These are phyloP conservation scores for Babesia divergens DNA, from an alignment of 169 alveolate genomes.

Conservation along the genomic window DNA sequence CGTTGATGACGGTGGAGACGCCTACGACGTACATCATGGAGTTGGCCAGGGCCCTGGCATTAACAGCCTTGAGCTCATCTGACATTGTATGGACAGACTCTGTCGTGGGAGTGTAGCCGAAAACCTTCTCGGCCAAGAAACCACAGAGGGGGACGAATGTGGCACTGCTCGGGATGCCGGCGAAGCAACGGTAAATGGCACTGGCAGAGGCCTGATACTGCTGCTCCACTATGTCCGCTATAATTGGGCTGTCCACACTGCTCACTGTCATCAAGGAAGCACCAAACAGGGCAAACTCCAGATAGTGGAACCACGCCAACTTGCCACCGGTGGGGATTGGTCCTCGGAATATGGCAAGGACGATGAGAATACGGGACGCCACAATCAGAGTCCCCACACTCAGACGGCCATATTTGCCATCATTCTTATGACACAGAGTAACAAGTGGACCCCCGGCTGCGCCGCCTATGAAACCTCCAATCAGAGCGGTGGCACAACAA, in stretches of 20 bases:
- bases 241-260: conserved; percentile 86
- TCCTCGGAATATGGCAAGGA: not conserved
- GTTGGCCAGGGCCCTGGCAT: conserved; percentile 4
- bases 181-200: conserved; percentile 80
- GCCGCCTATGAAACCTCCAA: conserved; percentile 86
- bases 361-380: not conserved
- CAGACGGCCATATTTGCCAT: not conserved
- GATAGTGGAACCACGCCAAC: conserved; percentile 41
- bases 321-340: conserved; percentile 62
- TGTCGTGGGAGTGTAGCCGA: conserved; percentile 55
- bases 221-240: conserved; percentile 86
- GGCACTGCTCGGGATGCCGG: conserved; percentile 84
- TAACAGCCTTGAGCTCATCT: not conserved
- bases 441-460: conserved; percentile 83
- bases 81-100: not conserved
- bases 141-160: conserved; percentile 88
- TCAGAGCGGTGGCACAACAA: conserved; percentile 76
- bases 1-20: conserved; percentile 3
- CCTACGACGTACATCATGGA: conserved; percentile 7
- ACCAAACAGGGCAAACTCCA: conserved; percentile 78
- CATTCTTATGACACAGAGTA: conserved; percentile 70
- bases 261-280: conserved; percentile 87
- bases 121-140: conserved; percentile 79
- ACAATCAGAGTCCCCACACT: not conserved
- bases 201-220: conserved; percentile 85